Conservation (phyloP, 2,329 filamentous ascomycete species). For the Coleophoma cylindrospora region DNA sequence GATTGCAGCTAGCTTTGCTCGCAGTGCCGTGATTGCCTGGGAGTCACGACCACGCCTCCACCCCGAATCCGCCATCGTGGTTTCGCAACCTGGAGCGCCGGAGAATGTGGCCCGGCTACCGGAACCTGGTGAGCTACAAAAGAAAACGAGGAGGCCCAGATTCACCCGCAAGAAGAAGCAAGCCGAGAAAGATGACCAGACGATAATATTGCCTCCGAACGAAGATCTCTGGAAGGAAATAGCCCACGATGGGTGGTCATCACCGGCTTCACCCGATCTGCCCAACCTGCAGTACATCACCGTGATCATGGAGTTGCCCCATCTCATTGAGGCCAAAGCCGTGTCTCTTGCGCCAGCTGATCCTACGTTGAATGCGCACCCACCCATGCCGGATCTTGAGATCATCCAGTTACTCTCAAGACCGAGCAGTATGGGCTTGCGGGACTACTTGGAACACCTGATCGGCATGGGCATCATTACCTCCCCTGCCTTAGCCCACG, state of each 20-base stretch:
- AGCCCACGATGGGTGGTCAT: slow-evolving; percentile 83
- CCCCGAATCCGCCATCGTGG: slow-evolving; percentile 20
- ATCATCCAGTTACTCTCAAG: slow-evolving; percentile 70
- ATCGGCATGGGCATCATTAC: slow-evolving; percentile 61
- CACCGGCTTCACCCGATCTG: slow-evolving; percentile 68
- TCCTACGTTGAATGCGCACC: slow-evolving; percentile 31
- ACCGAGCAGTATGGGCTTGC: slow-evolving; percentile 64
- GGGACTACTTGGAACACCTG: slow-evolving; percentile 74
- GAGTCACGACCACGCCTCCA: slow-evolving; percentile 65
- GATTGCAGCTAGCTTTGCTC: slow-evolving; percentile 65
- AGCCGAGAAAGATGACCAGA: slow-evolving; percentile 12
- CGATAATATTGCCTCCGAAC: slow-evolving; percentile 15
- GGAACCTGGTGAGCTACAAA: slow-evolving; percentile 3
- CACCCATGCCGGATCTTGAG: slow-evolving; percentile 54
- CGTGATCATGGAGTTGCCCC: slow-evolving; percentile 78
- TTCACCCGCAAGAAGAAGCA: slow-evolving; percentile 5
- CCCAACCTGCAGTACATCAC: slow-evolving; percentile 78
- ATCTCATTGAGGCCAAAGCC: slow-evolving; percentile 88
- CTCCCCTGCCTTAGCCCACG: slow-evolving; percentile 40
- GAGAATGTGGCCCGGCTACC: slow-evolving; percentile 14
- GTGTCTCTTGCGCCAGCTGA: slow-evolving; percentile 71
- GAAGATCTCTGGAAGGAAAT: slow-evolving; percentile 69
- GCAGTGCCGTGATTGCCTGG: slow-evolving; percentile 78
- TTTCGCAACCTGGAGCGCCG: slow-evolving; percentile 22
- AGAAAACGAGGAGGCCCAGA: slow-evolving; percentile 3